Conservation (phyloP, 768 basidiomycete species). For the Trametopsis cervina region DNA sequence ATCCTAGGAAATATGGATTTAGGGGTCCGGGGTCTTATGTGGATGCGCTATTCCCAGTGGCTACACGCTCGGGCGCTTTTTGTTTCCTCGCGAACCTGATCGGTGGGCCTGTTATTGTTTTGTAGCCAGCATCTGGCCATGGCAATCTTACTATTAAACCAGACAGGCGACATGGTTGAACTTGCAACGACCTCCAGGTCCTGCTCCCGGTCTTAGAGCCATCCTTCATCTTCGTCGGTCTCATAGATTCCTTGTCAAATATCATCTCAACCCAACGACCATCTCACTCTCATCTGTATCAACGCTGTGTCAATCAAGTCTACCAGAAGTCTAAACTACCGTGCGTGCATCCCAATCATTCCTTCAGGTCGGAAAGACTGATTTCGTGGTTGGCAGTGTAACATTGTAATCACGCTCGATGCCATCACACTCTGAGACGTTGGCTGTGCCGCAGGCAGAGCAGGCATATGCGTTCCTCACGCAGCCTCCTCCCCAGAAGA, state of each 20-base stretch:
- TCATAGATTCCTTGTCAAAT: not conserved
- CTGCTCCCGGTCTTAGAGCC: not conserved
- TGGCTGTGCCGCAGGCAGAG: not conserved
- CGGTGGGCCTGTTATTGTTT: not conserved
- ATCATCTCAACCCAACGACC: not conserved
- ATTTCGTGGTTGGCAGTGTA: not conserved
- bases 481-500: no score
- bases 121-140: not conserved
- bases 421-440: conserved; percentile 3
- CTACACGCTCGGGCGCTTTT: no score
- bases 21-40: not conserved
- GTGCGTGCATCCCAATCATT: not conserved
- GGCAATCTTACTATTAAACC: not conserved
- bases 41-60: not conserved
- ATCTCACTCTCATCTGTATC: no score
- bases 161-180: not conserved
- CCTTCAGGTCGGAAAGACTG: not conserved
- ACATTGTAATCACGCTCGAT: conserved; percentile 1
- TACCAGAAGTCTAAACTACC: not conserved
- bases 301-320: no score
- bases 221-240: not conserved
- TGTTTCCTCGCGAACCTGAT: no score
- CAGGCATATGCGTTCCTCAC: conserved; percentile 9
- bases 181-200: not conserved
- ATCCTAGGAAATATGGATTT: not conserved